Base-by-base conservation (phyloP, 2,329 filamentous ascomycete genomes). In the Zalaria sp. region DNA sequence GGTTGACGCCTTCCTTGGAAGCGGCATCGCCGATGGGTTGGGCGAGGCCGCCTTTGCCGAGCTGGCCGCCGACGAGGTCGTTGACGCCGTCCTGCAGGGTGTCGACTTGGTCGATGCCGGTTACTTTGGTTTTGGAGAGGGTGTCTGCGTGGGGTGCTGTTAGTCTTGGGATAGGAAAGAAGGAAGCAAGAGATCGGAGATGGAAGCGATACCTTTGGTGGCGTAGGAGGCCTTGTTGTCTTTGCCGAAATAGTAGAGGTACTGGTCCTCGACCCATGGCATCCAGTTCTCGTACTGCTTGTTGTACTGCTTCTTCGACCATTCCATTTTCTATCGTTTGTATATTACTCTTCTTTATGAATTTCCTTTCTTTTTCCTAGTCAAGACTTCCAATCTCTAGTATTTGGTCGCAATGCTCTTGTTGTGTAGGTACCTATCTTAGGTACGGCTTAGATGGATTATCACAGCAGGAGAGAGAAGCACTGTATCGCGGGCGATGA, bases 191-290 rank as follows among this genome's bases (percentile, higher is more conserved):
- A 34, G 8, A 34, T 25, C 7, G 35, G 4, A 3, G 26, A 25
- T 39, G 40, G 6, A n/a, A n/a, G n/a, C n/a, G n/a, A n/a, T n/a
- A 83, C 81, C 71, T 60, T 80, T 83, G 2, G 79, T 71, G 4
- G 75, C 67, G 53, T 85, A 85, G 56, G 73, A 79, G 4, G 79
- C 73, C 62, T 86, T 84, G 69, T 86, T 86, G 55, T 84, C 79
- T 47, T 79, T 80, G 52, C 79, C 82, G 60, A 84, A 84, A 68
- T 75, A 84, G 40, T 70, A 68, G 27, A 86, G 69, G 57, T 83
- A 83, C 45, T 76, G 60, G 57, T 86, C 81, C 59, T 86, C 81
- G 43, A 84, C 65, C 81, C 81, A 85, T 1, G 81, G 81, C 57
- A 83, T 72, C 81, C 81, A 86, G 52, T 63, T 70, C 56, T 85